Percentiles rank a stretch among this genome's conserved stretches.
Evolutionary conservation across 2,329 filamentous ascomycete species (phyloP).

Genomic region (Echinosphaeria canescens): DNA sequence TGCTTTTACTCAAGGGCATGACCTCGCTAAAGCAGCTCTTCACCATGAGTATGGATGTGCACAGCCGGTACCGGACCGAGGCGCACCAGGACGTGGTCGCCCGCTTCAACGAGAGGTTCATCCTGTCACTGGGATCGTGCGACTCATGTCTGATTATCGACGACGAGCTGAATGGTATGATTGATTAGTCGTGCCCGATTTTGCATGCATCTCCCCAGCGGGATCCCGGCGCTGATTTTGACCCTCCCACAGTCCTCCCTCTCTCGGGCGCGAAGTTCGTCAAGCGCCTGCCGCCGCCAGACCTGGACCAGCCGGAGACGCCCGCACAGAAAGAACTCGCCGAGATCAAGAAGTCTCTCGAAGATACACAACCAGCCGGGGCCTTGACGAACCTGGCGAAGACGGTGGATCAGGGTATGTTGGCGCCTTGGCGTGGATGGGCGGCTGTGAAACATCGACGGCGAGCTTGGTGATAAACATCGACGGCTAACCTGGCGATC

Average conservation of each 20-base stretch:
- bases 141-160: conserved; percentile 90
- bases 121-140: conserved; percentile 87
- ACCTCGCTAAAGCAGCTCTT: conserved; percentile 93
- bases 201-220: no score
- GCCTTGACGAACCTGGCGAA: conserved; percentile 66
- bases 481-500: no score
- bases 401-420: conserved; percentile 90
- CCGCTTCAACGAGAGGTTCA: conserved; percentile 94
- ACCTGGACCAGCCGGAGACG: conserved; percentile 51
- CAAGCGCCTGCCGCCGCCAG: conserved; percentile 56
- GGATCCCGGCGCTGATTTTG: no score
- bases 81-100: conserved; percentile 89
- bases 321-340: conserved; percentile 58
- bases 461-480: no score
- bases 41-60: conserved; percentile 92
- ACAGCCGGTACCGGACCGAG: conserved; percentile 89
- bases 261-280: conserved; percentile 92
- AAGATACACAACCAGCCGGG: conserved; percentile 71
- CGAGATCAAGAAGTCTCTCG: conserved; percentile 68
- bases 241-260: no score
- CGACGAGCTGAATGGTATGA: conserved; percentile 92
- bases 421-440: no score
- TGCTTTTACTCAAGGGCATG: conserved; percentile 89
- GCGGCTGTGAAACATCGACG: no score
- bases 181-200: no score